phyloP scores from a whole-genome alignment of 768 basidiomycete species.

The Guyanaporus albipodus region DNA sequence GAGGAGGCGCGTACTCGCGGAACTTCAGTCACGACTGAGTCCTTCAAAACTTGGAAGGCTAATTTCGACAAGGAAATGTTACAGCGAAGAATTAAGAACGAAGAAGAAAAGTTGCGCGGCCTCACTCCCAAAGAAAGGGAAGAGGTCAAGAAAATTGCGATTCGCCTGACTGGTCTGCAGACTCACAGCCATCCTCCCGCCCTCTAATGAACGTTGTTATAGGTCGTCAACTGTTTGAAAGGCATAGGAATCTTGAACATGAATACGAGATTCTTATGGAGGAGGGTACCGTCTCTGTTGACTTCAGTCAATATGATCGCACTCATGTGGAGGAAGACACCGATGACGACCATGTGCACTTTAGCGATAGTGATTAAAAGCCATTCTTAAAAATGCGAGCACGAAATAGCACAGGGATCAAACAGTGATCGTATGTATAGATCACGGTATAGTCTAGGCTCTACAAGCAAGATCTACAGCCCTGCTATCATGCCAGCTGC shows the following conservation, averaged over 20 bases:
- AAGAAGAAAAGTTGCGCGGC: constrained; percentile 72
- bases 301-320: constrained; percentile 85
- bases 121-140: constrained; percentile 80
- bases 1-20: constrained; percentile 86
- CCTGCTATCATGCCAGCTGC: constrained; percentile 59
- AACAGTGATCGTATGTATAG: not conserved
- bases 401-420: constrained; percentile 5
- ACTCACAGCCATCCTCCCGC: not conserved
- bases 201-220: constrained; percentile 8
- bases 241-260: constrained; percentile 59
- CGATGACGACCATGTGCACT: constrained; percentile 63
- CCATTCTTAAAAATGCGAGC: not conserved
- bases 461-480: constrained; percentile 37
- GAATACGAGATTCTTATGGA: constrained; percentile 81
- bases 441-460: constrained; percentile 5
- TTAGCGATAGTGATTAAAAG: constrained; percentile 83
- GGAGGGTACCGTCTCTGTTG: constrained; percentile 84
- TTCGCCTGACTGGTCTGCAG: constrained; percentile 64
- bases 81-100: constrained; percentile 57
- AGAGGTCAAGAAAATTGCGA: constrained; percentile 63
- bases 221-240: constrained; percentile 94
- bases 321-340: constrained; percentile 45
- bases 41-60: constrained; percentile 78
- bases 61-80: constrained; percentile 71
- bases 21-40: constrained; percentile 82